Base-by-base conservation (phyloP, 2,329 filamentous ascomycete species). In the Ustulina deusta region DNA sequence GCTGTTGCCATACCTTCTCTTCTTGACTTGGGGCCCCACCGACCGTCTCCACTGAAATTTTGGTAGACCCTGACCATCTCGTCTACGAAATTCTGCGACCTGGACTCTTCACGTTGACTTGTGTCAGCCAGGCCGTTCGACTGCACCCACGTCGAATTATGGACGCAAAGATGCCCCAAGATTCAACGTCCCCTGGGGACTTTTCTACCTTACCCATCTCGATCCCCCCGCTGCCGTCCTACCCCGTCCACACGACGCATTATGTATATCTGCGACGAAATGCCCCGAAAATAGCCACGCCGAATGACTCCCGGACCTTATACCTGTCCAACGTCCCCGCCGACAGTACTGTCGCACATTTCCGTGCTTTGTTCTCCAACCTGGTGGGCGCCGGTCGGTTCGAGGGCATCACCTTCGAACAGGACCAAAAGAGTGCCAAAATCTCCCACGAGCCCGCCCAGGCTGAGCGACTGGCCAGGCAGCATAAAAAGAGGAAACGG, bases 241-340 rank as follows among this genome's bases (percentile, higher is more conserved):
- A 86, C 66, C 86, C 89, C 27, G 80, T 84, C 48, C 80, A 86
- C 49, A 86, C 89, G 65, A 88, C 88, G 57, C 96, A 98, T 82
- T 93, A 94, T 80, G 84, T 98, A 75, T 97, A 97, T 82, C 82
- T 98, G 63, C 93, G 93, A 72, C 89, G 89, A 63, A 94, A 98
- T 80, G 86, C 90, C 52, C 94, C 95, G 68, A 93, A 91, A 81
- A 86, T 92, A 46, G 89, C 92, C 15, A 91, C 91, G 7, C 84
- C 87, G 62, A 87, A 92, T 79, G 91, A 95, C 74, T 83, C 88
- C 17, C 90, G 94, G 73, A 94, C 92, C 69, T 85, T 99, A 20
- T 99, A 97, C 80, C 78, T 97, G n/a, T 92, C 94, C 71, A 98
- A 99, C 75, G 82, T 97, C 0, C 96, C 96, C 6, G 85, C 91